Evolutionary conservation across 345 rosid species (phyloP).

Genomic region (Salix viminalis): DNA sequence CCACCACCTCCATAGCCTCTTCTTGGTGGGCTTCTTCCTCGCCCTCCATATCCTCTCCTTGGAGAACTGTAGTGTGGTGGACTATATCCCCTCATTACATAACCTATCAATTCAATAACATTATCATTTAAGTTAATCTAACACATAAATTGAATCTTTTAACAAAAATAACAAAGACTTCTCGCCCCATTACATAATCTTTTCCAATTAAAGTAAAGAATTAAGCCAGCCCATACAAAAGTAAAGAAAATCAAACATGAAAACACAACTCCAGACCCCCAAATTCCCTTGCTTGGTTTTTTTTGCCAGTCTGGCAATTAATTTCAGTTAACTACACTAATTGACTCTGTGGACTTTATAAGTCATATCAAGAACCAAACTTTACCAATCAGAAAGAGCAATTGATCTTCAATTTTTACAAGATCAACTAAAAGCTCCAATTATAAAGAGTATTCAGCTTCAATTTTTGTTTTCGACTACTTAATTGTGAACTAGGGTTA

Average conservation of each 20-base stretch:
- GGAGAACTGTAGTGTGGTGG: constrained; percentile 78
- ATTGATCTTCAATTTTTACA: not conserved
- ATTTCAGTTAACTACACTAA: not conserved
- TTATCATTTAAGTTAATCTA: not conserved
- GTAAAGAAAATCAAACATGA: not conserved
- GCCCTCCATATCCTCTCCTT: constrained; percentile 80
- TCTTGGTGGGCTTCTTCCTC: constrained; percentile 68
- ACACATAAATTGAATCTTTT: not conserved
- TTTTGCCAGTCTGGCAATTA: not conserved
- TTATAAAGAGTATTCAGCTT: not conserved
- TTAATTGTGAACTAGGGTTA: not conserved
- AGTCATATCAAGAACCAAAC: not conserved
- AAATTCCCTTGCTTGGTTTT: not conserved
- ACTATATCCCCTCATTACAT: constrained; percentile 85
- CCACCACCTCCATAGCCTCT: constrained; percentile 53
- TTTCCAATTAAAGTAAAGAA: not conserved
- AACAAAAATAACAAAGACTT: not conserved
- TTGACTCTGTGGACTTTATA: not conserved
- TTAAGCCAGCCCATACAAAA: not conserved
- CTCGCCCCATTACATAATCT: not conserved
- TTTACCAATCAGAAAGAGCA: not conserved
- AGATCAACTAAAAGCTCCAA: not conserved
- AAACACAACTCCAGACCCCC: not conserved
- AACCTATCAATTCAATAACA: constrained; percentile 4
- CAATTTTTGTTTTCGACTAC: not conserved